Base-by-base conservation (phyloP, 306 rosid species). In the Sicyos baderoa region DNA sequence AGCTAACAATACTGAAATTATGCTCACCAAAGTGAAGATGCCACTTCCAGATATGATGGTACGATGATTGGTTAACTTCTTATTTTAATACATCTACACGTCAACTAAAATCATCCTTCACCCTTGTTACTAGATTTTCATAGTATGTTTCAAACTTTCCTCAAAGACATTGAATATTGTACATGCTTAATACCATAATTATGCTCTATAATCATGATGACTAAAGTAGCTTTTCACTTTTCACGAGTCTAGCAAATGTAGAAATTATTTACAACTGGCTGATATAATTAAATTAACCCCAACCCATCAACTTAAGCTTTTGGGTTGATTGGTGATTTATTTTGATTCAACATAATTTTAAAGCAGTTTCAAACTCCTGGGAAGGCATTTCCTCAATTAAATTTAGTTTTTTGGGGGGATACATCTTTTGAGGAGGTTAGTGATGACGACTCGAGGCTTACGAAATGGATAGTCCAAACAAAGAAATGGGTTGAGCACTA, bases 31-130 rank as follows among this genome's bases (percentile, higher is more conserved):
- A 89, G 91, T 94, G 76, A 94, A 90, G 95, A 94, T 94, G 97
- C 97, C 99, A n/a, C 99, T 94, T 77, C 74, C 99, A 73, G 99
- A 94, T 76, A 94, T 94, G 97, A 88, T 94, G 99, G 99, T 94
- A 85, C 81, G 95, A 78, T 59, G 76, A 65, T 12, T 19, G 70
- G 71, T 48, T 48, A 73, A 57, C 70, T 60, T 68, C 71, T 67
- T 50, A 66, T 66, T 66, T 15, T 23, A 18, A 21, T 45, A 44
- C 19, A 21, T 45, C 54, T 44, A 44, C 13, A 2, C 53, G 13
- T 45, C 25, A 42, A 65, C 13, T 22, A 53, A 65, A 21, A 19
- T 35, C 37, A 65, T 65, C 37, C n/a, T 63, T 18, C n/a, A 63
- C 51, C 32, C 32, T 63, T 63, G 25, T 18, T 62, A 63, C 27